Base-by-base conservation (phyloP, 495 filamentous ascomycete genomes). In the Tuber microsphaerosporum region DNA sequence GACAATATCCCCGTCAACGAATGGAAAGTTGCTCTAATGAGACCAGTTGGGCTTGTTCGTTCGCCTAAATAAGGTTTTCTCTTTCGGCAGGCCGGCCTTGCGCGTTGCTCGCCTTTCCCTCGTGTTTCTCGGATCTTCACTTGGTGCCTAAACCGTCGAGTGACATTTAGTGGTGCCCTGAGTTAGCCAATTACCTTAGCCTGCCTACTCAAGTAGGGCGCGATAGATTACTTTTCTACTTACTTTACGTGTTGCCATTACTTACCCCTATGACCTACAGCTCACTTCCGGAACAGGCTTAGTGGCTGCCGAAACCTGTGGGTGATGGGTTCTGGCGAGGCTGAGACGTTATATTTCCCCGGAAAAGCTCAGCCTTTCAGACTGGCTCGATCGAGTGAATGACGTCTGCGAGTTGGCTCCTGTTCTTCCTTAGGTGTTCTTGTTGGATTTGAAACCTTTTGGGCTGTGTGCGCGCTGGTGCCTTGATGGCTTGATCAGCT, bases 1-100 rank as follows among this genome's bases (percentile, higher is more conserved):
- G 17, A 34, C 8, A 26, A 34, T 34, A 65, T 34, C 26, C 26
- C 12, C 12, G 12, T 65, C 14, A 17, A 34, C 12, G 0, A 65
- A 34, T 34, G 12, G 56, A 31, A 65, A 65, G 3, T 17, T 17
- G 26, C 56, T 65, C 56, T 34, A 12, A 3, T 17, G 31, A 34
- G 8, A 43, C 10, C 1, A 10, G 12, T 17, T 17, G 16, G 14
- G 26, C 26, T 34, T 31, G 56, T 17, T 31, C 34, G 4, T 19
- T 65, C 56, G 56, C 56, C 56, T 65, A 34, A 31, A 34, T 65
- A 65, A 65, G 56, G 26, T 65, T 65, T 65, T 65, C 56, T 31
- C 56, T 14, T 65, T 31, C 26, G 56, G 3, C n/a, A 31, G 10
- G 2, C 56, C 12, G 0, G 56, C 4, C 0, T 34, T 16, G 26